These are phyloP conservation scores for Plantago ovata DNA, from an alignment of 257 asterid species.

Conservation along the genomic window DNA sequence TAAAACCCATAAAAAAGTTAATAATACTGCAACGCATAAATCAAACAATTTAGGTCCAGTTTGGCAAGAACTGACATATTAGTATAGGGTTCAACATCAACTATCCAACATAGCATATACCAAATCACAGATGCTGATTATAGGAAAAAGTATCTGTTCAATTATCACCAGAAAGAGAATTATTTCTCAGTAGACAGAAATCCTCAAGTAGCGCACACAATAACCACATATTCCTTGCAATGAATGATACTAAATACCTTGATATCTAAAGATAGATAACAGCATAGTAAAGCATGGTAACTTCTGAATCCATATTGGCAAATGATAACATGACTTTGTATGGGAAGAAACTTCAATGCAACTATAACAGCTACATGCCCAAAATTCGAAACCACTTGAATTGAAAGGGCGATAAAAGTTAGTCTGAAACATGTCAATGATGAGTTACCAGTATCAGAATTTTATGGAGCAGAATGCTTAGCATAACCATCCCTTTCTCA, in stretches of 20 bases:
- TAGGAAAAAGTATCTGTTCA: too few species aligned
- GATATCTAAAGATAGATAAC: not conserved
- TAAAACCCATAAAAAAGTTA: not conserved
- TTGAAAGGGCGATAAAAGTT: not conserved
- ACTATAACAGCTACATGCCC: too few species aligned
- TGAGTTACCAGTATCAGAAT: not conserved
- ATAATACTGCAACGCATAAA: not conserved
- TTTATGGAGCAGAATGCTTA: not conserved
- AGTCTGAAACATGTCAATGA: not conserved
- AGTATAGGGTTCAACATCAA: not conserved
- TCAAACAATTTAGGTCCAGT: not conserved
- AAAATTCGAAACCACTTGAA: not conserved
- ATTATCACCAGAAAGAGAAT: too few species aligned
- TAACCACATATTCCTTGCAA: too few species aligned
- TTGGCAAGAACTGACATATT: constrained; percentile 1
- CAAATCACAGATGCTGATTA: too few species aligned
- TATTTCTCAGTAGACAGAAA: too few species aligned
- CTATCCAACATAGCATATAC: too few species aligned
- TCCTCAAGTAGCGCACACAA: too few species aligned
- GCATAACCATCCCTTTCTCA: not conserved
- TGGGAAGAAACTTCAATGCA: not conserved
- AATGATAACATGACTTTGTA: not conserved
- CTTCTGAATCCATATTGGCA: not conserved
- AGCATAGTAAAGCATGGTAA: not conserved
- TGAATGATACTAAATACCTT: not conserved